These are phyloP conservation scores for Neofusicoccum sp. DNA, from an alignment of 2,329 filamentous ascomycete genomes.

Conservation along the genomic window DNA sequence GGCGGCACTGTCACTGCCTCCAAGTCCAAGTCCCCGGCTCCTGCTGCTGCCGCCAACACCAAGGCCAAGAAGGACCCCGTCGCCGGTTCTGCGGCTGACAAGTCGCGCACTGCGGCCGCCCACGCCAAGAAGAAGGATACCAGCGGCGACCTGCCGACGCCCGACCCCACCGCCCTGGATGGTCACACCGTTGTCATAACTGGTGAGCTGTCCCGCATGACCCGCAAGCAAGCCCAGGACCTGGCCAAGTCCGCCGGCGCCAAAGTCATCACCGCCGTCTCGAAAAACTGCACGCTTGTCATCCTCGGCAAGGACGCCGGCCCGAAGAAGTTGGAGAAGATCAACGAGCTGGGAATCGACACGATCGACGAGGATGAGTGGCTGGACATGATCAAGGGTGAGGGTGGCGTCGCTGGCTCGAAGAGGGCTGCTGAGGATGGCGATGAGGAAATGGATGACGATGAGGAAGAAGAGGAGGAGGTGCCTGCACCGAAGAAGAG, in stretches of 20 bases:
- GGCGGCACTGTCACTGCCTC: constrained; percentile 3
- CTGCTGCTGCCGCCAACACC: background rate
- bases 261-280: background rate
- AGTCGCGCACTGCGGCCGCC: background rate
- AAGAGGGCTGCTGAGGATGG: constrained; percentile 6
- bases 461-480: background rate
- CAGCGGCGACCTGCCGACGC: background rate
- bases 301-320: background rate
- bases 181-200: background rate
- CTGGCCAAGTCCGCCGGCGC: constrained; percentile 4
- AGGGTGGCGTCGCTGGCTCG: background rate
- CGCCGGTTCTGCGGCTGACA: background rate
- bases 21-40: background rate
- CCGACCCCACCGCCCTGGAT: background rate
- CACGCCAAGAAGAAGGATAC: background rate
- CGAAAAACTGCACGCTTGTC: background rate
- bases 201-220: background rate
- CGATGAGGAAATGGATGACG: background rate
- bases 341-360: background rate
- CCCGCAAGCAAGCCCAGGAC: background rate
- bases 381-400: background rate
- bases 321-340: background rate
- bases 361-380: background rate
- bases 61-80: background rate
- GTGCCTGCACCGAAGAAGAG: background rate